Evolutionary conservation across 345 rosid genomes (phyloP), one percentile per base, ranked within the genome.

Genomic region (Tarenaya hassleriana): DNA sequence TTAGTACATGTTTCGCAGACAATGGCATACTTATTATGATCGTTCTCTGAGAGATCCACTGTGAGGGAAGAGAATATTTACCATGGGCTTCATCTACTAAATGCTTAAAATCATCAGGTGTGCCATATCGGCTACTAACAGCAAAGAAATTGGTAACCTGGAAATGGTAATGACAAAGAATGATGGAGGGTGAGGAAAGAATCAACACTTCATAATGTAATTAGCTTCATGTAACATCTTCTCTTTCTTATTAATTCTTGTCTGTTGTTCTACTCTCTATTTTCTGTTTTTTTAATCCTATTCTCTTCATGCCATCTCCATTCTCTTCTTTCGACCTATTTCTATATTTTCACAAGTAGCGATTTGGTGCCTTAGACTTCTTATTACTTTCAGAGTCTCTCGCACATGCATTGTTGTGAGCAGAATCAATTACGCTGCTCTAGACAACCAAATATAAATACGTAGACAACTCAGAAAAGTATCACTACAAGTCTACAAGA

Each of bases 61-160:
- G n/a, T 35, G 19, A 55, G 24, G 1, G 5, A 4, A 48, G 33
- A 68, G 5, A 50, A 69, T 69, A 35, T 27, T 60, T 63, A 91
- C 98, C 96, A 47, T 91, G 98, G 39, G 98, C 98, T 73, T 82
- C 96, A 62, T 91, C 98, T 58, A 87, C 80, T 76, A 91, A 79
- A 53, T 62, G 75, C 71, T 91, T 91, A 79, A 91, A 87, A 67
- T 91, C 96, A 70, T 91, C 96, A 35, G 98, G 98, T 15, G 82
- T 91, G 59, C 98, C 98, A 75, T 56, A 91, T 55, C 98, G 76
- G 77, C 92, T 87, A 76, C 96, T 84, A 50, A 72, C 96, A 42
- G 98, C 96, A 66, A 50, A 91, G 55, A 82, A 73, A 52, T 91
- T 91, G 41, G 96, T 87, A 68, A 91, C 95, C 98, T 86, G 81